Conservation (phyloP, 2,329 filamentous ascomycete genomes). For the Penicillium griseofulvum region DNA sequence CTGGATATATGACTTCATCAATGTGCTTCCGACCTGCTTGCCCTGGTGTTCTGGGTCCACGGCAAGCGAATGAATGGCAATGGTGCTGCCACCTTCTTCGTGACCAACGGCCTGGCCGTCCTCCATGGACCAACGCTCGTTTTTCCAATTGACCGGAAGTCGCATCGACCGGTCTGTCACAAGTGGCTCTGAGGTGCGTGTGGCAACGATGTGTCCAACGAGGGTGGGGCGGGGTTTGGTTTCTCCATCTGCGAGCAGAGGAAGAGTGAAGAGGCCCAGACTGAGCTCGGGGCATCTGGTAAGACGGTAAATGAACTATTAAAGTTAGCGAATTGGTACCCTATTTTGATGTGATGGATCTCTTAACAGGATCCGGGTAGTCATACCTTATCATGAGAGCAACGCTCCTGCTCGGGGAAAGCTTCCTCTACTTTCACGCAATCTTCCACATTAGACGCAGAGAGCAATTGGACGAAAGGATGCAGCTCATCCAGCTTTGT, state of each 20-base stretch:
- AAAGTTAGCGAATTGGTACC: slow-evolving; percentile 10
- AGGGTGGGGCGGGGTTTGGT: slow-evolving; percentile 63
- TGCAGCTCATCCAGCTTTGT: slow-evolving; percentile 59
- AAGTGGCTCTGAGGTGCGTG: slow-evolving; percentile 60
- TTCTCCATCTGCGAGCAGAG: slow-evolving; percentile 51
- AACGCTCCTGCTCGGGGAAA: slow-evolving; percentile 59
- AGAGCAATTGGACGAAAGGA: slow-evolving; percentile 72
- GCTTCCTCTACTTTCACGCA: slow-evolving; percentile 59
- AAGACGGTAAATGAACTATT: slow-evolving; percentile 73
- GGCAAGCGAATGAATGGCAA: slow-evolving; percentile 79
- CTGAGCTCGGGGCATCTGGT: slow-evolving; percentile 71
- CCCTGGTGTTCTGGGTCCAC: slow-evolving; percentile 73
- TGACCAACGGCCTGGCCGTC: slow-evolving; percentile 59
- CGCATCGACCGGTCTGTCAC: slow-evolving; percentile 77
- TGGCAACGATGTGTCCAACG: slow-evolving; percentile 74
- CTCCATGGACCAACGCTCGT: slow-evolving; percentile 41
- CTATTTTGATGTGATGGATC: not conserved
- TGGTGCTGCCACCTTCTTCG: slow-evolving; percentile 68
- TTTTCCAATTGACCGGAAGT: slow-evolving; percentile 65
- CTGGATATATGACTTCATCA: slow-evolving; percentile 75
- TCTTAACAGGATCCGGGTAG: not conserved
- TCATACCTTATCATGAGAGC: slow-evolving; percentile 59
- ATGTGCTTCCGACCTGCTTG: slow-evolving; percentile 68
- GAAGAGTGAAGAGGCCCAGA: slow-evolving; percentile 72
- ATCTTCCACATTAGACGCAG: slow-evolving; percentile 50